A percentile compares a stretch with the other conserved stretches of the same genome.
phyloP scores from a whole-genome alignment of 78 protist genomes.

The Dictyostelium citrinum region DNA sequence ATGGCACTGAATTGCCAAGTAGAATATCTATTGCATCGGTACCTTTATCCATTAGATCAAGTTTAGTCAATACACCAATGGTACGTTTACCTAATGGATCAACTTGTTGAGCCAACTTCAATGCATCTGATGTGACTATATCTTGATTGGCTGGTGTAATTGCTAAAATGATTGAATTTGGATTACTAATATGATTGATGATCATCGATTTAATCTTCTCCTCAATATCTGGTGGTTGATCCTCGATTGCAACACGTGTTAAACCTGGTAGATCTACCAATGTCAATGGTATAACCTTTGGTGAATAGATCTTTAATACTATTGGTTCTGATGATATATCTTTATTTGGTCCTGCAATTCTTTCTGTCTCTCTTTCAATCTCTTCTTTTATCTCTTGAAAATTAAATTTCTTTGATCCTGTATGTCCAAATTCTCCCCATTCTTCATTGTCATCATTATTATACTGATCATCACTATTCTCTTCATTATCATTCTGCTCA shows the following conservation, averaged over 20 bases:
- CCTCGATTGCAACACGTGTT: slow-evolving; percentile 92
- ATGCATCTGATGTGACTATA: slow-evolving; percentile 95
- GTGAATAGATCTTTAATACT: slow-evolving; percentile 88
- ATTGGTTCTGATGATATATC: slow-evolving; percentile 91
- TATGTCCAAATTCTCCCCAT: slow-evolving; percentile 93
- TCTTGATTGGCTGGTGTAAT: slow-evolving; percentile 97
- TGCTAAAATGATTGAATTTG: slow-evolving; percentile 95
- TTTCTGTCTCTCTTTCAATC: slow-evolving; percentile 85
- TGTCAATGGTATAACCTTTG: slow-evolving; percentile 95
- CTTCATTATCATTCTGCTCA: background rate
- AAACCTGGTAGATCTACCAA: slow-evolving; percentile 99
- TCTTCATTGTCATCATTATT: slow-evolving; percentile 10
- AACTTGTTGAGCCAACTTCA: slow-evolving; percentile 89
- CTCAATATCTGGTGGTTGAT: slow-evolving; percentile 96
- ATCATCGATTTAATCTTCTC: slow-evolving; percentile 84
- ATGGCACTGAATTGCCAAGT: slow-evolving; percentile 73
- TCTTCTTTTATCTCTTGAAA: slow-evolving; percentile 84
- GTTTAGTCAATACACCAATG: slow-evolving; percentile 97
- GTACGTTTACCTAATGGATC: slow-evolving; percentile 95
- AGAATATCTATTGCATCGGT: slow-evolving; percentile 95
- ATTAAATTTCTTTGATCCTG: slow-evolving; percentile 70
- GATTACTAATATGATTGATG: slow-evolving; percentile 77
- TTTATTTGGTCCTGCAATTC: slow-evolving; percentile 86
- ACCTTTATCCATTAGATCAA: slow-evolving; percentile 93
- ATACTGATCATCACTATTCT: background rate